Percentiles rank a stretch among this genome's conserved stretches.
Evolutionary conservation across 140 eudicot species (phyloP).

Genomic region (Ambrosia hybrid): DNA sequence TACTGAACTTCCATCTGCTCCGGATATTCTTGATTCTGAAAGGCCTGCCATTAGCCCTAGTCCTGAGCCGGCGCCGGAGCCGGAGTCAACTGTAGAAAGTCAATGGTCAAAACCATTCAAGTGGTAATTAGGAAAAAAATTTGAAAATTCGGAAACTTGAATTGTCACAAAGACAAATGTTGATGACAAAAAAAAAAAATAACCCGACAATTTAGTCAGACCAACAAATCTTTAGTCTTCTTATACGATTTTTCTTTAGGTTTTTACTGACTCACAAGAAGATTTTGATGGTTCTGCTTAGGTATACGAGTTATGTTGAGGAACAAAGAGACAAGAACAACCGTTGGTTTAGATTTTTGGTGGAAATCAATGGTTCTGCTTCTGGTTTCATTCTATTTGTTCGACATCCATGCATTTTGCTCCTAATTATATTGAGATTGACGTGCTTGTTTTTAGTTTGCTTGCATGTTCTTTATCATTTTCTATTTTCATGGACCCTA

Average conservation of each 20-base stretch:
- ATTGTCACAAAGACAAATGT: slow-evolving; percentile 7
- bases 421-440: background rate
- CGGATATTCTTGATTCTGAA: slow-evolving; percentile 30
- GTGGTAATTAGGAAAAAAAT: slow-evolving; percentile 57
- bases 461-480: background rate
- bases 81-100: slow-evolving; percentile 46
- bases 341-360: slow-evolving; percentile 24
- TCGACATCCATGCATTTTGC: background rate
- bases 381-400: background rate
- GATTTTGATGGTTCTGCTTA: slow-evolving; percentile 7
- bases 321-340: slow-evolving; percentile 21
- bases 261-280: slow-evolving; percentile 16
- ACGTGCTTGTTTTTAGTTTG: background rate
- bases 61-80: slow-evolving; percentile 39
- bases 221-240: background rate
- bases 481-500: background rate
- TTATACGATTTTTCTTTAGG: background rate
- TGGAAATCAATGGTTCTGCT: slow-evolving; percentile 25
- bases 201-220: background rate
- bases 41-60: slow-evolving; percentile 33
- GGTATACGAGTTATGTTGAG: slow-evolving; percentile 15
- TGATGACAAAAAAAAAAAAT: background rate
- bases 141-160: slow-evolving; percentile 39
- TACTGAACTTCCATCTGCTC: slow-evolving; percentile 29
- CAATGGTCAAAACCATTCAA: slow-evolving; percentile 59